Evolutionary conservation across 2,329 filamentous ascomycete genomes (phyloP).

Genomic region (Colletotrichum lindemuthianum): DNA sequence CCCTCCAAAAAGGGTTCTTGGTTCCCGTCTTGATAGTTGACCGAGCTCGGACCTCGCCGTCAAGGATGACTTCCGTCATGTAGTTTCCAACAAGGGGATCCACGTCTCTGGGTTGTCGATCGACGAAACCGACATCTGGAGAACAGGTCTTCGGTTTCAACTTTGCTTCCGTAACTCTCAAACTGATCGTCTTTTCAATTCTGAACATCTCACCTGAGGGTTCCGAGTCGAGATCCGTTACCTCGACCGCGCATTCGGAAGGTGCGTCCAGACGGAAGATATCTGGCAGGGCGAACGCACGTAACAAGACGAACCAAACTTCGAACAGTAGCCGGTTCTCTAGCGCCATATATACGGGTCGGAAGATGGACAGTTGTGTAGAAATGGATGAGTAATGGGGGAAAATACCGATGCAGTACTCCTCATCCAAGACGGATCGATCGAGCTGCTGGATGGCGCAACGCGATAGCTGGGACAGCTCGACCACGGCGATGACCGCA

Average conservation of each 20-base stretch:
- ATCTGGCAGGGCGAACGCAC: slow-evolving; percentile 92
- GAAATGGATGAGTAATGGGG: slow-evolving; percentile 86
- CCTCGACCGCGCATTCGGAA: slow-evolving; percentile 52
- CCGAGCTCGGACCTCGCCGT: slow-evolving; percentile 80
- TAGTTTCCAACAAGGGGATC: slow-evolving; percentile 73
- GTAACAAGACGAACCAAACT: slow-evolving; percentile 93
- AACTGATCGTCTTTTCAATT: slow-evolving; percentile 68
- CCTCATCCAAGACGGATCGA: slow-evolving; percentile 88
- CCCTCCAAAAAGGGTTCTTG: slow-evolving; percentile 82
- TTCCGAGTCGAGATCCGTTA: slow-evolving; percentile 51
- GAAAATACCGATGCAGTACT: slow-evolving; percentile 95
- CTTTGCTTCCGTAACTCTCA: slow-evolving; percentile 72
- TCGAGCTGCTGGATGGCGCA: slow-evolving; percentile 92
- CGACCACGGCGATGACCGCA: slow-evolving; percentile 81
- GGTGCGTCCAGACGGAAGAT: slow-evolving; percentile 75
- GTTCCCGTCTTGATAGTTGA: slow-evolving; percentile 78
- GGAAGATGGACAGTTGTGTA: slow-evolving; percentile 77
- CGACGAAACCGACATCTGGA: slow-evolving; percentile 35
- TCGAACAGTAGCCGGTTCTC: slow-evolving; percentile 93
- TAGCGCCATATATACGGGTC: slow-evolving; percentile 89
- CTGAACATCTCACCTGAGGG: slow-evolving; percentile 64
- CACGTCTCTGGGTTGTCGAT: slow-evolving; percentile 48
- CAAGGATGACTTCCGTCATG: slow-evolving; percentile 81
- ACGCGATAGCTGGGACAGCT: slow-evolving; percentile 87
- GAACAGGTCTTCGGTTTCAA: slow-evolving; percentile 53